These are phyloP conservation scores for Tolypocladium pustulatum DNA, from an alignment of 2,329 filamentous ascomycete genomes.

Conservation along the genomic window DNA sequence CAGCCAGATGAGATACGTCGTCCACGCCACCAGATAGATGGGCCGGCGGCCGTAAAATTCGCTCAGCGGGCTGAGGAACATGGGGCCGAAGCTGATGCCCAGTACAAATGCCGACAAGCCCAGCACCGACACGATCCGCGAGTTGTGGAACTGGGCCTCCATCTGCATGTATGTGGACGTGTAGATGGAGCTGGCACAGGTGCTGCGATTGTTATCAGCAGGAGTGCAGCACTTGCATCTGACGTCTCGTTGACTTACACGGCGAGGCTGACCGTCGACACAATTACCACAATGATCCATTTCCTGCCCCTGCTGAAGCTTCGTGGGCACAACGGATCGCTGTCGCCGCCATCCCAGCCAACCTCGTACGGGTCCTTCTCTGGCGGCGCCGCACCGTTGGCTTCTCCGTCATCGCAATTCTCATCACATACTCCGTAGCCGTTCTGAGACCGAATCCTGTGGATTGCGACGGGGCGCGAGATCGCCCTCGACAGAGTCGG, in stretches of 20 bases:
- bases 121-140: constrained; percentile 63
- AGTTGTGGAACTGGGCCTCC: constrained; percentile 61
- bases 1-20: constrained; percentile 67
- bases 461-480: not conserved
- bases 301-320: constrained; percentile 56
- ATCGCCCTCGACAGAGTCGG: not conserved
- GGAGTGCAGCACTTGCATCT: not conserved
- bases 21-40: constrained; percentile 68
- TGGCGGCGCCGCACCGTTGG: not conserved
- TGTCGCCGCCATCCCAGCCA: constrained; percentile 58
- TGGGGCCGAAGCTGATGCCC: constrained; percentile 55
- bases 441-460: constrained; percentile 26
- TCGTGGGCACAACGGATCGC: constrained; percentile 64
- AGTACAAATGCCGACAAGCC: constrained; percentile 77
- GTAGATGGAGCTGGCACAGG: constrained; percentile 80
- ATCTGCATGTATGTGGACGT: constrained; percentile 73
- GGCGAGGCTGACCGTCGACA: constrained; percentile 65
- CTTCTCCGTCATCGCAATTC: constrained; percentile 5
- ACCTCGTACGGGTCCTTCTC: constrained; percentile 54
- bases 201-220: constrained; percentile 34
- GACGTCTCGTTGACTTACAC: constrained; percentile 53
- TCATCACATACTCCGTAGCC: constrained; percentile 30
- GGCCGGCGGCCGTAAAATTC: constrained; percentile 76
- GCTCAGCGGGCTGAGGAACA: constrained; percentile 52
- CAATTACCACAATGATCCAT: constrained; percentile 69